phyloP scores from a whole-genome alignment of 169 alveolate genomes.

The Eimeria praecox region DNA sequence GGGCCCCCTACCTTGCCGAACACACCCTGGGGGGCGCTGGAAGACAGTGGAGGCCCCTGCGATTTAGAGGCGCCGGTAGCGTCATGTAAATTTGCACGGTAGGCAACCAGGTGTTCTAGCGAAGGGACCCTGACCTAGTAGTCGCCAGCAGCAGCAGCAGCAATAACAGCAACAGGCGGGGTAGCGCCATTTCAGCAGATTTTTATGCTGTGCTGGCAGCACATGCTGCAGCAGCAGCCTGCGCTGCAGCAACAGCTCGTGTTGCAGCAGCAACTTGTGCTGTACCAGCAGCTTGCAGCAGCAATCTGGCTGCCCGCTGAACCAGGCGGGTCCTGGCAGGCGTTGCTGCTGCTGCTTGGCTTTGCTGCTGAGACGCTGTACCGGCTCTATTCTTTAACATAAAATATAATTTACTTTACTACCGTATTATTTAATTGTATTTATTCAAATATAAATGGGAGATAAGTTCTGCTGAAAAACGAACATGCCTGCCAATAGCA shows the following conservation, averaged over 20 bases:
- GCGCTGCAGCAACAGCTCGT: slow-evolving; percentile 3
- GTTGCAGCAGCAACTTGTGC: background rate
- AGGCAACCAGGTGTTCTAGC: background rate
- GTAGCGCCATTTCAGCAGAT: background rate
- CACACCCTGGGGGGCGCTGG: background rate
- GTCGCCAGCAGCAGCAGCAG: background rate
- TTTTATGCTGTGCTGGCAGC: background rate
- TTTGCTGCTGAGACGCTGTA: background rate
- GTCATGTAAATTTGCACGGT: background rate
- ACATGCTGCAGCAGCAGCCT: background rate
- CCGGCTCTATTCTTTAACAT: background rate
- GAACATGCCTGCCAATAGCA: background rate
- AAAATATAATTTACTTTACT: background rate
- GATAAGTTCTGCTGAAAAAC: background rate
- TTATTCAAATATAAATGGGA: background rate
- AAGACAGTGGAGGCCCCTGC: background rate
- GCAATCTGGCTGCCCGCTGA: background rate
- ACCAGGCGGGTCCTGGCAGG: background rate
- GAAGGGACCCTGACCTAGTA: background rate
- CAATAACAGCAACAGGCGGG: background rate
- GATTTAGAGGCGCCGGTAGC: background rate
- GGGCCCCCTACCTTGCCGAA: too few species aligned
- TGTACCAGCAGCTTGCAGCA: background rate
- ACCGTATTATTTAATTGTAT: too few species aligned
- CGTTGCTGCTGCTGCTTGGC: slow-evolving; percentile 36